Base-by-base conservation (phyloP, 306 rosid species). In the Dalbergia cultrata region DNA sequence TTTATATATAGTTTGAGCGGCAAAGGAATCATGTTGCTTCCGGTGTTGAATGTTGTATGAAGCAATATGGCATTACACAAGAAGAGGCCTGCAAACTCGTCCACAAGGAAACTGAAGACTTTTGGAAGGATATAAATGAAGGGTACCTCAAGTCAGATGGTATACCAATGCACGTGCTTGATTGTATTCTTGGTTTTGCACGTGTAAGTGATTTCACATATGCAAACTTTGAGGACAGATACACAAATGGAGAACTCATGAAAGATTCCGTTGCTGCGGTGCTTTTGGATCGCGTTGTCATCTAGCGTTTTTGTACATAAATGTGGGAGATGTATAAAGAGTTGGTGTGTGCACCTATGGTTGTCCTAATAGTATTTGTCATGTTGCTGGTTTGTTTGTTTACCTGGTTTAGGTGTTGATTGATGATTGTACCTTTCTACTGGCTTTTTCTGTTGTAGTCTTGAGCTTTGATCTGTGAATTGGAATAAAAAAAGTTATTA, bases 91-190 rank as follows among this genome's bases (percentile, higher is more conserved):
- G 60, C 13, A 53, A 61, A 41, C 33, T 9, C 21, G 47, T 91
- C 3, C 5, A 11, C 0, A 72, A 80, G 47, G 86, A 77, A 3
- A 12, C 83, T 0, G 41, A 17, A 6, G 57, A 79, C n/a, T 64
- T 71, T 0, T 89, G 87, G 93, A 85, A 81, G 86, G 85, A 74
- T 41, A 82, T 86, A 35, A 88, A 87, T 41, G 89, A 86, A 62
- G 87, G 75, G 53, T 88, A 26, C 8, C 49, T 83, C 2, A 37
- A 66, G 58, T 66, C 56, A 70, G 34, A 66, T 3, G 4, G 0
- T 12, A 72, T 86, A 4, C 86, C 94, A 17, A 86, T n/a, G 63
- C 14, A 57, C 3, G 67, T 87, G 65, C 76, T 88, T 3, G 82
- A 68, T 18, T 58, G 65, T 8, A 50, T 87, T 16, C 19, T 85